Base-by-base conservation (phyloP, 2,329 filamentous ascomycete species). In the Fonsecaea monophora region DNA sequence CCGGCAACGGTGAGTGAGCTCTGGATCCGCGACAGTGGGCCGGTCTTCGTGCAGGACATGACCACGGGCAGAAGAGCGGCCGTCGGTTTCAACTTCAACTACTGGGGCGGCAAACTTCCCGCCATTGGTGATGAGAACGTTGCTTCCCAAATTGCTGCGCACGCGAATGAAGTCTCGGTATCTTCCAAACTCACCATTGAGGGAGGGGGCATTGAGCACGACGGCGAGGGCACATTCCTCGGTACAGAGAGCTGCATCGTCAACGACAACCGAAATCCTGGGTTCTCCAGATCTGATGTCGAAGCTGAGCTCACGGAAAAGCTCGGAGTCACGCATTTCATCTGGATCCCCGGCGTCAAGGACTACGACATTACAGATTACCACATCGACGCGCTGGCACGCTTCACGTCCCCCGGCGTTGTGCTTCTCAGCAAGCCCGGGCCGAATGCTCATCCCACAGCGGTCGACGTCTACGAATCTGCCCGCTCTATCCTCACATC, bases 211-310 rank as follows among this genome's bases (percentile, higher is more conserved):
- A 70, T 78, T n/a, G 77, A 76, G 50, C 66, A 76, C 34, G 77
- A 78, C 12, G 77, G 77, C 0, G 72, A 78, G 30, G 76, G 77
- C n/a, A 77, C 76, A 1, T 72, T 78, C 3, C 70, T 78, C 42
- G 76, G 70, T 8, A 74, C 74, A 15, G 76, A 76, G 62, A 78
- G 76, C 62, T 76, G 73, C 34, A 76, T 78, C 55, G 42, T 75
- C 6, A 75, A 74, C 13, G 62, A 73, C 18, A 73, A 75, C 35
- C 72, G 77, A 9, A 78, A 78, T 54, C 68, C 69, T 0, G 75
- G 74, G 0, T 18, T 76, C 2, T 68, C 67, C 0, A 72, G 70
- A 3, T 53, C 18, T 0, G 66, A 73, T 1, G 71, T 76, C 9
- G 76, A 78, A 60, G 45, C 53, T 0, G 74, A 77, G 35, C 64